Evolutionary conservation across 139 green algal genomes (phyloP).

Genomic region (Picochlorum costavermella): DNA sequence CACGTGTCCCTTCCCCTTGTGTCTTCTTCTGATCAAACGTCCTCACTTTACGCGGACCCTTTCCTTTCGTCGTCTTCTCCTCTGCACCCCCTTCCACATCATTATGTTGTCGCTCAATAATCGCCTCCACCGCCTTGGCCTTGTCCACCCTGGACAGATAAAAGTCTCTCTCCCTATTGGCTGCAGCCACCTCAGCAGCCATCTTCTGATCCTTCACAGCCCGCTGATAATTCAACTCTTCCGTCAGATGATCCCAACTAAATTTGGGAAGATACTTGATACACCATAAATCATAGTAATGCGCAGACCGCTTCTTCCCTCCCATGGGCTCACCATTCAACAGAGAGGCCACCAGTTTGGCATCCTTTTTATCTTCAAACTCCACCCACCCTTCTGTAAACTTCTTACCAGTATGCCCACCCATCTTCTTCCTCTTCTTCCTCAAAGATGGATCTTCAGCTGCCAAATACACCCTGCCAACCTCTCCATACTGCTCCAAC

Average conservation of each 20-base stretch:
- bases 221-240: constrained; percentile 78
- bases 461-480: constrained; percentile 78
- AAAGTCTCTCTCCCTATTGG: constrained; percentile 88
- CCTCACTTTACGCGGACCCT: constrained; percentile 18
- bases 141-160: constrained; percentile 69
- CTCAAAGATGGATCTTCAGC: constrained; percentile 54
- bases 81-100: not conserved
- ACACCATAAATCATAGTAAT: constrained; percentile 89
- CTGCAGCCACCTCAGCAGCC: constrained; percentile 70
- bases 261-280: constrained; percentile 93
- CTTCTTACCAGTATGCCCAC: constrained; percentile 78
- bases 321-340: constrained; percentile 67
- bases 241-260: constrained; percentile 93
- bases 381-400: constrained; percentile 96
- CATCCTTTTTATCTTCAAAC: constrained; percentile 84
- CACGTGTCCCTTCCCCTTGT: constrained; percentile 36
- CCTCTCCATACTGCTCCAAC: constrained; percentile 63
- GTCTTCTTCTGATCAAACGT: constrained; percentile 45
- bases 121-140: constrained; percentile 44
- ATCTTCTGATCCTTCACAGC: constrained; percentile 81
- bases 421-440: constrained; percentile 43
- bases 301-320: constrained; percentile 64
- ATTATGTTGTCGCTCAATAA: constrained; percentile 14
- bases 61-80: not conserved
- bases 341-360: constrained; percentile 59